Base-by-base conservation (phyloP, 2,329 filamentous ascomycete genomes). In the Colletotrichum chlorophyti region DNA sequence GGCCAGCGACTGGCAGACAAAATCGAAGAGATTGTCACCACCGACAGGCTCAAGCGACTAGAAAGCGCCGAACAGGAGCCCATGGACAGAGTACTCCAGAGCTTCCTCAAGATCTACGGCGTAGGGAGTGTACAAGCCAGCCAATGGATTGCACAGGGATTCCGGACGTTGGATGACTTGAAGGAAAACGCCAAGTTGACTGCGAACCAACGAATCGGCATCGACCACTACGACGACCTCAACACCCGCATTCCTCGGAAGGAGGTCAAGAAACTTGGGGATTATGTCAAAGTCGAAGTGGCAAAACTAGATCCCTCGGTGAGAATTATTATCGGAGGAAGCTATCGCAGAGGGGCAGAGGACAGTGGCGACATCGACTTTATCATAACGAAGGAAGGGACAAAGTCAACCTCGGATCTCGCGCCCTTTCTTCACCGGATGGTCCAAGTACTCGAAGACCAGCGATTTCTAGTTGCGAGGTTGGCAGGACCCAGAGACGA, bases 21-120 rank as follows among this genome's bases (percentile, higher is more conserved):
- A 71, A 95, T 98, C 62, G 91, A 95, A 66, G 94, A 97, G 69
- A 96, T 97, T 38, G 91, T 86, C 2, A 79, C 81, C 34, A 97
- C 91, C 0, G 83, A 91, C 66, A 79, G 81, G 23, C 82, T 97
- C 1, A 83, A 83, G 37, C 83, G 89, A 32, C 80, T 97, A 0
- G 89, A 96, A 29, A 85, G 88, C 65, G 85, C 90, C 1, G 82
- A 83, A 52, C 73, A 80, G 3, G 89, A 96, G 42, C 84, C 89
- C 0, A 78, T 81, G n/a, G 86, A 92, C 62, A 74, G 80, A 14
- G 74, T 85, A 0, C 74, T 96, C 1, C 84, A 88, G 55, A 71
- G 84, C 0, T 97, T 97, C 67, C 79, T 91, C 21, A 83, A 86
- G 0, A 85, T 97, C 3, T 96, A 97, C 67, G 91, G 89, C 10